phyloP scores from a whole-genome alignment of 805 yeast genomes.

The Millerago galiae region DNA sequence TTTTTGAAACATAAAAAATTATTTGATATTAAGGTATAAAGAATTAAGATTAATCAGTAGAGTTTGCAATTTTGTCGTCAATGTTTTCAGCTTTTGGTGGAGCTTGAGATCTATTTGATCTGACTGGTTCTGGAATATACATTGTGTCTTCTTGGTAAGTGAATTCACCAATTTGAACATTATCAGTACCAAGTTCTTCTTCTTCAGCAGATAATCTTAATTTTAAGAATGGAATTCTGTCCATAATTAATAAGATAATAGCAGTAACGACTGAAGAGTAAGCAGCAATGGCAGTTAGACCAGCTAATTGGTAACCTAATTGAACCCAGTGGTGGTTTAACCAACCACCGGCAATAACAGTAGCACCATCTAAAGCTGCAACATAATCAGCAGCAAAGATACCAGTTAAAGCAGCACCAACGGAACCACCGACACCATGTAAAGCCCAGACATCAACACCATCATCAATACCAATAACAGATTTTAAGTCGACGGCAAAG shows the following conservation, averaged over 20 bases:
- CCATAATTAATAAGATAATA: constrained; percentile 56
- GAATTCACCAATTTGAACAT: constrained; percentile 84
- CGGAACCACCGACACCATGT: constrained; percentile 90
- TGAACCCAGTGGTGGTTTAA: constrained; percentile 75
- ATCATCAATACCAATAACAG: constrained; percentile 71
- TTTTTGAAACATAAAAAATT: neutral
- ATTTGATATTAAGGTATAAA: neutral
- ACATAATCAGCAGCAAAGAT: constrained; percentile 87
- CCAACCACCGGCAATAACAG: constrained; percentile 79
- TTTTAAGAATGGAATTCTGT: constrained; percentile 72
- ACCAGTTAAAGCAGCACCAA: constrained; percentile 81
- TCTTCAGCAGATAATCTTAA: constrained; percentile 80
- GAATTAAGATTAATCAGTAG: neutral
- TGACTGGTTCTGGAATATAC: constrained; percentile 71
- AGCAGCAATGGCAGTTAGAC: constrained; percentile 56
- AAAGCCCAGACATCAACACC: constrained; percentile 91
- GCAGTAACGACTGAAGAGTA: constrained; percentile 75
- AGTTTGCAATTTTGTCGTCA: constrained; percentile 27
- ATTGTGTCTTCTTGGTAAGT: constrained; percentile 60
- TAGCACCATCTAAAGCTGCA: constrained; percentile 69
- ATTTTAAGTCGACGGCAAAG: constrained; percentile 77
- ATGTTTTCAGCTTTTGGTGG: constrained; percentile 22
- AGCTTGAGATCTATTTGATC: constrained; percentile 40
- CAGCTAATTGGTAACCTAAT: constrained; percentile 85
- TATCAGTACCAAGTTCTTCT: constrained; percentile 82